Percentiles rank a stretch among this genome's conserved stretches.
phyloP scores from a whole-genome alignment of 176 grass and related monocot genomes.

The Aegilops sharonensis region DNA sequence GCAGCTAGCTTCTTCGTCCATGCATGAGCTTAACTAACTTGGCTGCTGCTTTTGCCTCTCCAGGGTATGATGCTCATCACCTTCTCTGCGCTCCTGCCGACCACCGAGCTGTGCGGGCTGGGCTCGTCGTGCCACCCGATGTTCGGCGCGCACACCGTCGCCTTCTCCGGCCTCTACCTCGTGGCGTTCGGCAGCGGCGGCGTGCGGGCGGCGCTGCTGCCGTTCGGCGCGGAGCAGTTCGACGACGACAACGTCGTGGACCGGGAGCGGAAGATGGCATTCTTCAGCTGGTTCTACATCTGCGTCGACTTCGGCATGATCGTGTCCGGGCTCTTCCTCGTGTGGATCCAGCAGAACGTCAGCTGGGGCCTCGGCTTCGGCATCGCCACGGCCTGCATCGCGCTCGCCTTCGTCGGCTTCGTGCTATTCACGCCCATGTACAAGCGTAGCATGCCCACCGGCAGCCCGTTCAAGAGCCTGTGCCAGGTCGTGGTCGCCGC shows the following conservation, averaged over 20 bases:
- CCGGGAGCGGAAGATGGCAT: conserved; percentile 53
- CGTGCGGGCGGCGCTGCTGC: conserved; percentile 65
- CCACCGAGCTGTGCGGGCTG: conserved; percentile 21
- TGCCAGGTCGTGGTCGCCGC: conserved; percentile 59
- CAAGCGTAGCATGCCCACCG: conserved; percentile 45
- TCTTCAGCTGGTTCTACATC: conserved; percentile 87
- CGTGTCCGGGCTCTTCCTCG: conserved; percentile 59
- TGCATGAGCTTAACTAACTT: background rate
- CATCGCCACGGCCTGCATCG: conserved; percentile 60
- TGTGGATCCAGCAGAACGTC: conserved; percentile 86
- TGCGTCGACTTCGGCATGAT: conserved; percentile 77
- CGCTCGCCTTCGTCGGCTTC: conserved; percentile 53
- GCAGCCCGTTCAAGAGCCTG: conserved; percentile 65
- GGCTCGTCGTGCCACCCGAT: conserved; percentile 22
- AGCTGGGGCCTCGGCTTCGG: conserved; percentile 82
- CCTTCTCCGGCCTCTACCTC: conserved; percentile 65
- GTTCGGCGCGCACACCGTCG: conserved; percentile 13
- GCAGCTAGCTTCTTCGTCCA: background rate
- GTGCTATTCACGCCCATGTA: conserved; percentile 49
- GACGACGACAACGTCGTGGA: conserved; percentile 53
- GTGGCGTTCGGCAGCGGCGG: conserved; percentile 67
- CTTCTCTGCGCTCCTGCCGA: conserved; percentile 49
- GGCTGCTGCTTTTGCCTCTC: background rate
- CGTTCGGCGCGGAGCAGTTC: conserved; percentile 77
- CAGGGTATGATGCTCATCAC: conserved; percentile 57